phyloP scores from a whole-genome alignment of 2,329 filamentous ascomycete genomes.

The Fusarium domesticum region DNA sequence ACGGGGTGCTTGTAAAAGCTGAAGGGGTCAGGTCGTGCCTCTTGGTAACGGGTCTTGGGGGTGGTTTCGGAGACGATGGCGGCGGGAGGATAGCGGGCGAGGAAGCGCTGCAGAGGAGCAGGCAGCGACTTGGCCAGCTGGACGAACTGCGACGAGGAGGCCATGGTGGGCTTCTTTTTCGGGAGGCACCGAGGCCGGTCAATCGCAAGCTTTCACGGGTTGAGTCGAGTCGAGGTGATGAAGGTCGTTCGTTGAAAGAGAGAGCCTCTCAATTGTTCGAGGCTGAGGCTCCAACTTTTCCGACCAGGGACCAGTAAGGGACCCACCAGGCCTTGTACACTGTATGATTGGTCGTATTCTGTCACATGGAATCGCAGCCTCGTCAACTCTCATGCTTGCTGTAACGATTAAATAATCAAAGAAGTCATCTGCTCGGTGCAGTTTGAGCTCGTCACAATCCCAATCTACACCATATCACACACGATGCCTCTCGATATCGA shows the following conservation, averaged over 20 bases:
- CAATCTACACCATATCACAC: background rate
- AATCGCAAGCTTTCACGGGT: conserved; percentile 11
- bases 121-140: conserved; percentile 71
- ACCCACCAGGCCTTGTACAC: background rate
- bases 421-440: no score
- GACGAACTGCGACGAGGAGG: conserved; percentile 42
- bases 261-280: conserved; percentile 16
- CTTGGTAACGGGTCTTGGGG: conserved; percentile 50
- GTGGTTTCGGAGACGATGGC: conserved; percentile 51
- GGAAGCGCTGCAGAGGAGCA: conserved; percentile 75
- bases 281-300: conserved; percentile 24
- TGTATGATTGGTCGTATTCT: conserved; percentile 12
- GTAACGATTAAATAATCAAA: background rate
- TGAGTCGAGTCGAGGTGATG: conserved; percentile 2
- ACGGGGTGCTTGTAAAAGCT: conserved; percentile 70
- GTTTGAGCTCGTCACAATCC: background rate
- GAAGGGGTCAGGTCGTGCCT: conserved; percentile 73
- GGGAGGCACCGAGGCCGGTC: conserved; percentile 17
- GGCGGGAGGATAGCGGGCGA: conserved; percentile 81
- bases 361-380: conserved; percentile 19
- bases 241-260: background rate
- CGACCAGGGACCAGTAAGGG: conserved; percentile 6
- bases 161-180: conserved; percentile 29
- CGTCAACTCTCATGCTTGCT: conserved; percentile 9
- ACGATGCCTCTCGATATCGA: conserved; percentile 68